Conservation (phyloP, 1,284 basidiomycete species). For the Apiotrichum mycotoxinovorans region DNA sequence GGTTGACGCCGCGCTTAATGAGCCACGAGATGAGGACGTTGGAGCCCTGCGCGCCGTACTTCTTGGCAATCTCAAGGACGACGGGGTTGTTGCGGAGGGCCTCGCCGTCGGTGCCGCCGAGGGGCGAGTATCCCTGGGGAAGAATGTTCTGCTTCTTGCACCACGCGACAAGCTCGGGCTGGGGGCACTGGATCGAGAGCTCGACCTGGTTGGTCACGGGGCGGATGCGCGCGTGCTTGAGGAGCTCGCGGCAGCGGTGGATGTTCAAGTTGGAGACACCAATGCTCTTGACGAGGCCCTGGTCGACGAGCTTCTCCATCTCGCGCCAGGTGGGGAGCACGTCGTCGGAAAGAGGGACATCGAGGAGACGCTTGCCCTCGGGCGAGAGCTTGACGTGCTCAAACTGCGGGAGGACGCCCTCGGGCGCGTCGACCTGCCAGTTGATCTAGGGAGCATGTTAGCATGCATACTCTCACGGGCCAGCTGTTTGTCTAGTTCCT, state of each 20-base stretch:
- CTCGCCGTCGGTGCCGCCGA: conserved; percentile 65
- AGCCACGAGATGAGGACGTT: conserved; percentile 76
- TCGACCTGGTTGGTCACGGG: conserved; percentile 73
- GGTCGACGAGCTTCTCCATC: conserved; percentile 56
- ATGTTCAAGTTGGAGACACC: conserved; percentile 68
- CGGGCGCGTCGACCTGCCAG: conserved; percentile 42
- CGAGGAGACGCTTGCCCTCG: conserved; percentile 54
- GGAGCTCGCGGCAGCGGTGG: conserved; percentile 65
- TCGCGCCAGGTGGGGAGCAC: conserved; percentile 64
- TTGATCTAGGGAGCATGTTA: conserved; percentile 30
- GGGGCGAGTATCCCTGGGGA: conserved; percentile 73
- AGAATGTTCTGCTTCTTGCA: conserved; percentile 58
- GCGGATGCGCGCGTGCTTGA: conserved; percentile 55
- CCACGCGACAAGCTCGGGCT: conserved; percentile 71
- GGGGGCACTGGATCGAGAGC: conserved; percentile 74
- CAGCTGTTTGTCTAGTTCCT: not conserved
- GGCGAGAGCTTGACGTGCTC: conserved; percentile 39
- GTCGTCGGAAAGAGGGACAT: conserved; percentile 64
- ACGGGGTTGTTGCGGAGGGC: conserved; percentile 62
- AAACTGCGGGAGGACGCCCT: conserved; percentile 30
- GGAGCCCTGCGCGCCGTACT: conserved; percentile 69
- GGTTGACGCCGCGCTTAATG: conserved; percentile 65
- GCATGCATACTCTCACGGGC: too few relatives aligned
- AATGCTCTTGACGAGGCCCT: conserved; percentile 59
- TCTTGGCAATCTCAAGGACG: conserved; percentile 61